Evolutionary conservation across 176 grass and related monocot species (phyloP).

Genomic region (Musa schizocarpa): DNA sequence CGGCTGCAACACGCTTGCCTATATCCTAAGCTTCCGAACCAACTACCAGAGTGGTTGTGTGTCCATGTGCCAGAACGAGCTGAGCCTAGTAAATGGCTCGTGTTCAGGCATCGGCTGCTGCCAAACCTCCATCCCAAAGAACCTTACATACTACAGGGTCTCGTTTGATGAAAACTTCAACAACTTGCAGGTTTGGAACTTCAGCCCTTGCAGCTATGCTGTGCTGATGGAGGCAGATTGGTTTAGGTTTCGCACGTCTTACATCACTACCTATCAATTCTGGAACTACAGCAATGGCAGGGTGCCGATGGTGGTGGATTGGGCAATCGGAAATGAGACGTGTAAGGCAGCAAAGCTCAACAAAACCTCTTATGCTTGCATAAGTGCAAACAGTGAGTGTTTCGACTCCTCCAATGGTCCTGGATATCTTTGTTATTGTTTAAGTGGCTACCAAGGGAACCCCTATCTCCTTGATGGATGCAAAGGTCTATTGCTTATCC

Average conservation of each 20-base stretch:
- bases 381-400: slow-evolving; percentile 22
- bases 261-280: slow-evolving; percentile 31
- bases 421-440: slow-evolving; percentile 46
- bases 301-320: slow-evolving; percentile 54
- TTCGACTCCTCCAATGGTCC: slow-evolving; percentile 17
- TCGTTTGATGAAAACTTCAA: slow-evolving; percentile 40
- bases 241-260: slow-evolving; percentile 41
- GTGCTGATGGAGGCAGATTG: neutral
- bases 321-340: slow-evolving; percentile 38
- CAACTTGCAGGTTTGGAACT: neutral
- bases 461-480: slow-evolving; percentile 32
- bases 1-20: slow-evolving; percentile 60
- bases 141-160: slow-evolving; percentile 31
- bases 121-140: slow-evolving; percentile 34
- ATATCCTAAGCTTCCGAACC: slow-evolving; percentile 23
- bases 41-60: slow-evolving; percentile 30
- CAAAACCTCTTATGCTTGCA: slow-evolving; percentile 16
- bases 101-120: slow-evolving; percentile 70
- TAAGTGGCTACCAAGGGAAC: slow-evolving; percentile 37
- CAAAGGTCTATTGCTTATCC: slow-evolving; percentile 20
- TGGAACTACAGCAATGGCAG: neutral
- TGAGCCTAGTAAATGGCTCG: slow-evolving; percentile 26
- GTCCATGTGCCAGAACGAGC: slow-evolving; percentile 1
- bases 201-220: slow-evolving; percentile 46
- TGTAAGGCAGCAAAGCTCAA: slow-evolving; percentile 17